Conservation (phyloP, 1,284 basidiomycete genomes). For the Melampsora americana region DNA sequence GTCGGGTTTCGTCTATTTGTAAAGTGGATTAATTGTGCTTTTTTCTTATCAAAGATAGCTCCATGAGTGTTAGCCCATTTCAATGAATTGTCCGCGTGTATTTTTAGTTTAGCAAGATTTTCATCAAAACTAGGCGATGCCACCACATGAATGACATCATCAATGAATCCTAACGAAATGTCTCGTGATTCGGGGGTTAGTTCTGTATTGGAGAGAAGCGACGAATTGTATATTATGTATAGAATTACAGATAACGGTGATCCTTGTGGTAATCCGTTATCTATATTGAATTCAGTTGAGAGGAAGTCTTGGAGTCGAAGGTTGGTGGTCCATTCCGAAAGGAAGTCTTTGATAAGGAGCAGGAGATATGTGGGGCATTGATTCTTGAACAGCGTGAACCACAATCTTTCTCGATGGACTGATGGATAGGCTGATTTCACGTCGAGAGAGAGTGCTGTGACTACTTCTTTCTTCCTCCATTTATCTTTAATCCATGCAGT, state of each 20-base stretch:
- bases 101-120: not conserved
- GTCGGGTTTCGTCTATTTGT: not conserved
- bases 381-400: not conserved
- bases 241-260: not conserved
- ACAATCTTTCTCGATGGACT: not conserved
- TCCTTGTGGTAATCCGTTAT: constrained; percentile 12
- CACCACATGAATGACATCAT: not conserved
- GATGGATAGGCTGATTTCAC: constrained; percentile 13
- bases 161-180: not conserved
- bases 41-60: not conserved
- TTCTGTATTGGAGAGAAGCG: not conserved
- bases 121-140: not conserved
- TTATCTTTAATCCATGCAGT: not conserved
- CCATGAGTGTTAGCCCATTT: not conserved
- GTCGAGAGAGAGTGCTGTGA: not conserved
- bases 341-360: not conserved
- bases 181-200: not conserved
- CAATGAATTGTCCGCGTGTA: not conserved
- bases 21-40: not conserved
- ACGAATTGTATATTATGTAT: constrained; percentile 14
- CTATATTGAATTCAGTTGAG: not conserved
- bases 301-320: not conserved
- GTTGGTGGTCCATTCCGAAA: not conserved
- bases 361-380: not conserved
- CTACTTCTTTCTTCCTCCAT: not conserved